phyloP scores from a whole-genome alignment of 2,329 filamentous ascomycete species.

The Trichoderma polysporum region DNA sequence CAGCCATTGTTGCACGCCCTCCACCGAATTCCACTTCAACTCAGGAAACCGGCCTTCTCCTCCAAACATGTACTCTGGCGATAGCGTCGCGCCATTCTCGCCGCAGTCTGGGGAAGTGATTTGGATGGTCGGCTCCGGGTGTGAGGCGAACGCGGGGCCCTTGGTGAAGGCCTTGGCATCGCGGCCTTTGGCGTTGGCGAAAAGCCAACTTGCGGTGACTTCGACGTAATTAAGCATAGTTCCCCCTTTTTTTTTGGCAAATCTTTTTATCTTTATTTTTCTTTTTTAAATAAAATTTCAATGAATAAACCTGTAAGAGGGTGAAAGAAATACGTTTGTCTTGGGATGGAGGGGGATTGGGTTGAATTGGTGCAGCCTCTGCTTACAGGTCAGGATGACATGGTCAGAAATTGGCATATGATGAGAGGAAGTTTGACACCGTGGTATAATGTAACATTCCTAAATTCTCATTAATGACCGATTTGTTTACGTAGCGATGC shows the following conservation, averaged over 20 bases:
- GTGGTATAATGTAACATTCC: no score
- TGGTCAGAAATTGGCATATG: no score
- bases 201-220: constrained; percentile 40
- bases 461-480: no score
- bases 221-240: constrained; percentile 38
- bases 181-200: constrained; percentile 37
- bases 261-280: no score
- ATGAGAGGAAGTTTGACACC: no score
- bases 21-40: constrained; percentile 40
- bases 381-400: background rate
- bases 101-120: constrained; percentile 44
- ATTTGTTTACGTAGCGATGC: background rate
- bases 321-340: background rate
- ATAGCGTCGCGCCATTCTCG: constrained; percentile 36
- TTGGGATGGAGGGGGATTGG: background rate
- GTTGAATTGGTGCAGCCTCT: background rate
- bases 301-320: background rate
- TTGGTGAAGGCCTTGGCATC: constrained; percentile 42
- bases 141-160: constrained; percentile 35
- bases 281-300: background rate
- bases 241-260: no score
- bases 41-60: constrained; percentile 42
- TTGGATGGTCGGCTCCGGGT: constrained; percentile 37
- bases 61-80: constrained; percentile 39
- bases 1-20: constrained; percentile 45